Percentiles rank a stretch among this genome's conserved stretches.
Conservation (phyloP, 75 land plant genomes). For the Larix kaempferi region DNA sequence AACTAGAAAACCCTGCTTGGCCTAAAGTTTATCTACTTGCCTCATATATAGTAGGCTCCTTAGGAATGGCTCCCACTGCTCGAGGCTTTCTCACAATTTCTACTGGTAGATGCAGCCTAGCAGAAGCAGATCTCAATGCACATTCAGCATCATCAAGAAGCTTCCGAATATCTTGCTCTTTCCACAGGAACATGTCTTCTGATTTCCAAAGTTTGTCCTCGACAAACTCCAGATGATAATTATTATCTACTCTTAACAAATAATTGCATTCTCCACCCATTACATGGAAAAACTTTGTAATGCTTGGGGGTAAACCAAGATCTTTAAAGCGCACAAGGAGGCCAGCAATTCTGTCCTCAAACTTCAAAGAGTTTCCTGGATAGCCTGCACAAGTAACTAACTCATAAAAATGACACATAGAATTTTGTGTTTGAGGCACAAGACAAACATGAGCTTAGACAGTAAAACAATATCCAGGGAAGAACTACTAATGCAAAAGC, state of each 20-base stretch:
- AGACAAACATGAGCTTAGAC: not conserved
- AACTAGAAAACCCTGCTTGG: not conserved
- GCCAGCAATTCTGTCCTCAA: conserved; percentile 41
- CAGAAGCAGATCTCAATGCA: conserved; percentile 38
- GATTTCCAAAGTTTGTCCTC: conserved; percentile 38
- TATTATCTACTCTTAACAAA: conserved; percentile 23
- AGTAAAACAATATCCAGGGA: not conserved
- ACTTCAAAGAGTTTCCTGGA: conserved; percentile 32
- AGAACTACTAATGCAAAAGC: not conserved
- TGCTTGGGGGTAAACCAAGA: conserved; percentile 21
- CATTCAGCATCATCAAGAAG: conserved; percentile 38
- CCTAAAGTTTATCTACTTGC: conserved; percentile 14
- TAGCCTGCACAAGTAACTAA: conserved; percentile 29
- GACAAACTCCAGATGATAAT: conserved; percentile 44
- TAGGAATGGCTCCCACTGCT: conserved; percentile 51
- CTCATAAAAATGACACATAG: not conserved
- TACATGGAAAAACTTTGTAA: conserved; percentile 37
- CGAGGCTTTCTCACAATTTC: conserved; percentile 43
- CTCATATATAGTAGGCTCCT: conserved; percentile 48
- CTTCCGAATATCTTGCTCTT: conserved; percentile 16
- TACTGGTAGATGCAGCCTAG: conserved; percentile 32
- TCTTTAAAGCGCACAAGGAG: conserved; percentile 37
- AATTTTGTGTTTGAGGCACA: not conserved
- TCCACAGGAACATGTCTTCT: conserved; percentile 33
- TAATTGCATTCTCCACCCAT: conserved; percentile 61